Percentiles rank a stretch among this genome's conserved stretches.
These are phyloP conservation scores for Euphorbia lathyris DNA, from an alignment of 345 rosid species.

Conservation along the genomic window DNA sequence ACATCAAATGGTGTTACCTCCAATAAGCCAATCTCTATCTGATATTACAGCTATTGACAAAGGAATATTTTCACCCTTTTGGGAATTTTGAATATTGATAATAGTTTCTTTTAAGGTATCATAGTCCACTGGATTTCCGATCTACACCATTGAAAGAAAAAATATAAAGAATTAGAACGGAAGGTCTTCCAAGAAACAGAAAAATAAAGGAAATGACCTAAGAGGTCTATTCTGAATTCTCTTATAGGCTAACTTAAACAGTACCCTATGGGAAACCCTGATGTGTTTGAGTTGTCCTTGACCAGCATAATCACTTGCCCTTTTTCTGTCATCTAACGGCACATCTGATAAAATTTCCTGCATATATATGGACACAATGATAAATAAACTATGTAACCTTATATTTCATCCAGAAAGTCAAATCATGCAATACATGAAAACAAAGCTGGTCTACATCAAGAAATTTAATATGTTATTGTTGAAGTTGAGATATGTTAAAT, in stretches of 20 bases:
- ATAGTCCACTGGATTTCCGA: slow-evolving; percentile 85
- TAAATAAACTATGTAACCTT: slow-evolving; percentile 1
- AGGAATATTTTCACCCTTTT: slow-evolving; percentile 53
- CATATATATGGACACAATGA: slow-evolving; percentile 5
- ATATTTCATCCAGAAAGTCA: slow-evolving; percentile 13
- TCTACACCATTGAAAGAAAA: slow-evolving; percentile 38
- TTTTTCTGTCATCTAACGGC: slow-evolving; percentile 69
- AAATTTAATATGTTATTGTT: background rate
- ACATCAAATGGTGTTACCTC: slow-evolving; percentile 8
- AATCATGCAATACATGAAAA: background rate
- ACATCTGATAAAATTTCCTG: slow-evolving; percentile 95
- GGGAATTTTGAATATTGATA: slow-evolving; percentile 46
- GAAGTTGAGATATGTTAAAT: background rate
- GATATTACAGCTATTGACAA: slow-evolving; percentile 79
- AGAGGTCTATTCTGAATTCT: slow-evolving; percentile 5
- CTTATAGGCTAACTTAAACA: slow-evolving; percentile 6
- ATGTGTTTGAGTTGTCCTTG: slow-evolving; percentile 55
- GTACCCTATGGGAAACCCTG: slow-evolving; percentile 67
- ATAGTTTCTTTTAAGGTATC: slow-evolving; percentile 67
- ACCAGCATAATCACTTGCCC: slow-evolving; percentile 33
- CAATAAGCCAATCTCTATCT: slow-evolving; percentile 68
- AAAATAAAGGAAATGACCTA: background rate
- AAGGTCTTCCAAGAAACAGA: slow-evolving; percentile 1
- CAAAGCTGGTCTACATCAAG: background rate
- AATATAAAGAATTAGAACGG: slow-evolving; percentile 13